Conservation (phyloP, 495 filamentous ascomycete genomes). For the Trichocladium uniseriatum region DNA sequence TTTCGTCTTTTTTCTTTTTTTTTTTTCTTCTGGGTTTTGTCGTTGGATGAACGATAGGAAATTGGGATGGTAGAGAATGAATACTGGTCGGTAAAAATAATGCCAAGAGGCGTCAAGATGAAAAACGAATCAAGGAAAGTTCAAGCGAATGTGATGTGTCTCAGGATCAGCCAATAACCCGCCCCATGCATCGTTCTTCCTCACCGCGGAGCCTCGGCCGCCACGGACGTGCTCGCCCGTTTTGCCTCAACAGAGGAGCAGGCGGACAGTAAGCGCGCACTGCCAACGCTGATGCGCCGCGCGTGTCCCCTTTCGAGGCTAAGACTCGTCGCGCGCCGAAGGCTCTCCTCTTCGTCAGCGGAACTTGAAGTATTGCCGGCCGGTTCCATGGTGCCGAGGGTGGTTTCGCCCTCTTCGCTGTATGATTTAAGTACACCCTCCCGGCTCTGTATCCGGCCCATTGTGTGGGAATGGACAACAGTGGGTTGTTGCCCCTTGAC, state of each 20-base stretch:
- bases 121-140: neutral
- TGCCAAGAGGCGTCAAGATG: neutral
- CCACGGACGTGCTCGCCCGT: constrained; percentile 19
- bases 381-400: constrained; percentile 22
- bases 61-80: constrained; percentile 17
- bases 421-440: constrained; percentile 55
- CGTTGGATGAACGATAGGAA: constrained; percentile 5
- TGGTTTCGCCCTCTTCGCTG: constrained; percentile 26
- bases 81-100: constrained; percentile 15
- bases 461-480: constrained; percentile 25
- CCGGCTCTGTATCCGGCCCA: constrained; percentile 35
- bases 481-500: constrained; percentile 32
- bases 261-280: constrained; percentile 57
- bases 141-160: constrained; percentile 1
- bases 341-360: constrained; percentile 36
- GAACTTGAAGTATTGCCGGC: constrained; percentile 41
- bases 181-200: neutral
- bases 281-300: constrained; percentile 65
- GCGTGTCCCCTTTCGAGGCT: constrained; percentile 53
- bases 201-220: neutral
- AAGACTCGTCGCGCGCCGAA: constrained; percentile 57
- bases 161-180: neutral
- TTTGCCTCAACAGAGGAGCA: constrained; percentile 36
- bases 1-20: neutral
- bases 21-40: neutral